Percentiles rank a stretch among this genome's conserved stretches.
phyloP scores from a whole-genome alignment of 352 stramenopile species.

The Pythium plurisporium region DNA sequence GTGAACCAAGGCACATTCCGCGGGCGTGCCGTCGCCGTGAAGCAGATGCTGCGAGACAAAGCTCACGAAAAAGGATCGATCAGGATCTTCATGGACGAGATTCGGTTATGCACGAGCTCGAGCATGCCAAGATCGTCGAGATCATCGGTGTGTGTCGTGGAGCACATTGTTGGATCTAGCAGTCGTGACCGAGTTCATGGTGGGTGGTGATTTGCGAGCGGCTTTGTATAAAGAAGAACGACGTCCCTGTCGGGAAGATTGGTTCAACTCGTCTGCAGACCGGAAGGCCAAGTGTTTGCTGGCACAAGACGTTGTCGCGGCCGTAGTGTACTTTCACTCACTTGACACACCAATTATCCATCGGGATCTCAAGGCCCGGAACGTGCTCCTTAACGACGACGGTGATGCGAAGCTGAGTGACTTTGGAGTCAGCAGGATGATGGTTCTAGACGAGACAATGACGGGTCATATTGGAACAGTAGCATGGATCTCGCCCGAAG shows the following conservation, averaged over 20 bases:
- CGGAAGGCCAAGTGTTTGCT: slow-evolving; percentile 51
- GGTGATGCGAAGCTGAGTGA: slow-evolving; percentile 79
- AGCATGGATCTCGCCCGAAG: slow-evolving; percentile 79
- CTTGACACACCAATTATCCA: slow-evolving; percentile 70
- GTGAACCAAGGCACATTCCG: slow-evolving; percentile 67
- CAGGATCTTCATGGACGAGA: slow-evolving; percentile 74
- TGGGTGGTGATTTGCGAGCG: slow-evolving; percentile 65
- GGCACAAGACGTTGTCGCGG: slow-evolving; percentile 70
- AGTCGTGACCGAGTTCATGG: slow-evolving; percentile 79
- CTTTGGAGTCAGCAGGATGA: slow-evolving; percentile 77
- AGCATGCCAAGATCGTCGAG: slow-evolving; percentile 72
- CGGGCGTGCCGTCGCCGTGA: slow-evolving; percentile 58
- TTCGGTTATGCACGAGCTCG: slow-evolving; percentile 76
- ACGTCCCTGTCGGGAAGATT: slow-evolving; percentile 58
- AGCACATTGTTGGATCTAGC: slow-evolving; percentile 81
- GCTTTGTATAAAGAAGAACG: slow-evolving; percentile 47
- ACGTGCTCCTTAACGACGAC: slow-evolving; percentile 31
- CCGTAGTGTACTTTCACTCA: slow-evolving; percentile 78
- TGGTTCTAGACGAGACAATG: slow-evolving; percentile 74
- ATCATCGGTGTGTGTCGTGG: slow-evolving; percentile 84
- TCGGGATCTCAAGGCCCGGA: slow-evolving; percentile 35
- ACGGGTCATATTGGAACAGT: slow-evolving; percentile 78
- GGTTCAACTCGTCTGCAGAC: slow-evolving; percentile 48
- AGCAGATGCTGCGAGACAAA: slow-evolving; percentile 83
- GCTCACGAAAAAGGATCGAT: slow-evolving; percentile 67